Conservation (phyloP, 495 filamentous ascomycete genomes). For the Penicillium soppii region DNA sequence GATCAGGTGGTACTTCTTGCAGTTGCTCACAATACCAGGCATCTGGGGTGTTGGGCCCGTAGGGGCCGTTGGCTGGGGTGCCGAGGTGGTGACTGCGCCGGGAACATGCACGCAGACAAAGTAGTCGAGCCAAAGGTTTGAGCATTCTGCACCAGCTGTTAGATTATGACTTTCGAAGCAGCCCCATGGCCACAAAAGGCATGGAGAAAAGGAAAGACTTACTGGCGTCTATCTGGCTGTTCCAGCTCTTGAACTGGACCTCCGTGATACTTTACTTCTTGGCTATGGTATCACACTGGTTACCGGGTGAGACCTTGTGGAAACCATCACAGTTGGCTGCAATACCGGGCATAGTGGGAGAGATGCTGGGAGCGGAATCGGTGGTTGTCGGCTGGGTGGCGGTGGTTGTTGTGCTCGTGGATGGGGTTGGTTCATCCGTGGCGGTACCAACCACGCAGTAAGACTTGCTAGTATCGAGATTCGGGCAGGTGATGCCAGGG, state of each 20-base stretch:
- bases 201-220: constrained; percentile 1
- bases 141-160: constrained; percentile 9
- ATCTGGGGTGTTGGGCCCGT: constrained; percentile 30
- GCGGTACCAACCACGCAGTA: constrained; percentile 29
- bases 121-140: constrained; percentile 22
- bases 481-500: constrained; percentile 17
- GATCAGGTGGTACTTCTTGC: constrained; percentile 28
- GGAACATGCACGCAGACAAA: constrained; percentile 18
- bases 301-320: constrained; percentile 32
- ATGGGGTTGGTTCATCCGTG: neutral
- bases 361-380: constrained; percentile 6
- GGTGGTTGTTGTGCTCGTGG: constrained; percentile 2
- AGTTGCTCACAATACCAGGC: constrained; percentile 37
- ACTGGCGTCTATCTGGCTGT: constrained; percentile 23
- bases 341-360: constrained; percentile 39
- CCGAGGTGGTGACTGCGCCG: constrained; percentile 2
- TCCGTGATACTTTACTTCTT: constrained; percentile 13
- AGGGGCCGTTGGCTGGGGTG: constrained; percentile 2
- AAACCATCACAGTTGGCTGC: constrained; percentile 36
- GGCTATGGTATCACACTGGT: constrained; percentile 35
- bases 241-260: constrained; percentile 27
- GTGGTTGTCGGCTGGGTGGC: constrained; percentile 7
- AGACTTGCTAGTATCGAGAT: constrained; percentile 5
- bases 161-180: neutral
- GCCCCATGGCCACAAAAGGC: too few species aligned